Evolutionary conservation across 2,329 filamentous ascomycete genomes (phyloP).

Genomic region (Cadophora sp.): DNA sequence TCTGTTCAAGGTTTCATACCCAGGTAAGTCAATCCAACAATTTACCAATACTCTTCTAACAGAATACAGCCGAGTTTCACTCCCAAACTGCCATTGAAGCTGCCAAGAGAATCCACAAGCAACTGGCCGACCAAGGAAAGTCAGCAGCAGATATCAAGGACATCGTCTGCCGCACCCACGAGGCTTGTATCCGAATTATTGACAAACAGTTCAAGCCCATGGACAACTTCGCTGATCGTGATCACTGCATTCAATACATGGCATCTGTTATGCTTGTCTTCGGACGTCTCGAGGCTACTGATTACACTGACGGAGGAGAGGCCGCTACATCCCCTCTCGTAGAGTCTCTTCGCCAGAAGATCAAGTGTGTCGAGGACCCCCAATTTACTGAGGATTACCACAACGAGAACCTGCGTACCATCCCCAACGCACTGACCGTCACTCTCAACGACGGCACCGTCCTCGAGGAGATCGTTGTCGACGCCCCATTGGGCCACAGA

Average conservation of each 20-base stretch:
- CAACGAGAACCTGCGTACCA: conserved; percentile 89
- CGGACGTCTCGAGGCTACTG: conserved; percentile 88
- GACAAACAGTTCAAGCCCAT: conserved; percentile 99
- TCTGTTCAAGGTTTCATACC: conserved; percentile 99
- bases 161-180: conserved; percentile 94
- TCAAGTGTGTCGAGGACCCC: conserved; percentile 95
- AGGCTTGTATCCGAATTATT: conserved; percentile 98
- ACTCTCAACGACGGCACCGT: conserved; percentile 93
- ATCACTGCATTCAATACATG: conserved; percentile 99
- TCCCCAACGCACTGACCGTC: conserved; percentile 95
- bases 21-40: conserved; percentile 63
- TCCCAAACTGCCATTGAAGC: conserved; percentile 98
- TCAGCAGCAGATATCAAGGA: conserved; percentile 91
- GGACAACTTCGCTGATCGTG: conserved; percentile 99
- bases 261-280: conserved; percentile 94
- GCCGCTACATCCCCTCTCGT: conserved; percentile 89
- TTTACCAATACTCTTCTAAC: conserved; percentile 35
- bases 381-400: conserved; percentile 97
- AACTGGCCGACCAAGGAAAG: conserved; percentile 86
- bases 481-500: conserved; percentile 93
- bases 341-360: conserved; percentile 90
- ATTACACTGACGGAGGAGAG: conserved; percentile 93
- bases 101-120: conserved; percentile 84
- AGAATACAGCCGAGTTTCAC: conserved; percentile 82
- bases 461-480: conserved; percentile 87